Evolutionary conservation across 768 basidiomycete genomes (phyloP).

Genomic region (Termitomyces sp.): DNA sequence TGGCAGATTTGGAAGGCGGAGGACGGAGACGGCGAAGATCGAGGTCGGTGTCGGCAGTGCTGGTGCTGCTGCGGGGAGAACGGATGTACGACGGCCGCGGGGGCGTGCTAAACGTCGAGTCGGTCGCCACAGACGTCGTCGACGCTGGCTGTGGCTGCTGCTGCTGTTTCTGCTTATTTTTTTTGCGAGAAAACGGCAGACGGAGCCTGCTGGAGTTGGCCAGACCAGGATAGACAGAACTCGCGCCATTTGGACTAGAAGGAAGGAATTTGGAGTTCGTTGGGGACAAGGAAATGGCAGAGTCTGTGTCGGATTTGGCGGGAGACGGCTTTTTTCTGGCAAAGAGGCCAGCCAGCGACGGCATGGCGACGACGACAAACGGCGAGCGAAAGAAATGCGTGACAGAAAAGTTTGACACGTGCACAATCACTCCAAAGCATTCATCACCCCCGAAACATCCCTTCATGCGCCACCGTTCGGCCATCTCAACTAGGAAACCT

Average conservation of each 20-base stretch:
- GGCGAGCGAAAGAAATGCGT: too few species aligned
- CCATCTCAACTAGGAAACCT: too few species aligned
- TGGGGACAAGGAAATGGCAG: conserved; percentile 26
- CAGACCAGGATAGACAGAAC: conserved; percentile 16
- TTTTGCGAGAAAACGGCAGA: conserved; percentile 34
- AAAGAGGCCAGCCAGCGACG: conserved; percentile 32
- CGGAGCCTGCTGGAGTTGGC: conserved; percentile 24
- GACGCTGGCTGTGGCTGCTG: conserved; percentile 11
- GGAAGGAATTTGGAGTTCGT: conserved; percentile 9
- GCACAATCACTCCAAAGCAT: too few species aligned
- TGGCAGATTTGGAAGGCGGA: conserved; percentile 57
- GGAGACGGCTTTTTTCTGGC: conserved; percentile 28
- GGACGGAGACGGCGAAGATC: conserved; percentile 37
- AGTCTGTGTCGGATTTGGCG: conserved; percentile 14
- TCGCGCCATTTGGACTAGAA: too few species aligned
- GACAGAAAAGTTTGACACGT: too few species aligned
- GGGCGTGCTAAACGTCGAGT: conserved; percentile 14
- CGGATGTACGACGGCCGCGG: conserved; percentile 26
- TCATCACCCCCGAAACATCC: too few species aligned
- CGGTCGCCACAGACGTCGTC: conserved; percentile 14
- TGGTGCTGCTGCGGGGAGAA: conserved; percentile 25
- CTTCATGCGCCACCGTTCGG: too few species aligned
- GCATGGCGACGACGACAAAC: conserved; percentile 19
- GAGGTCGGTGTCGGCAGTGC: conserved; percentile 38
- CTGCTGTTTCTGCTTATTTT: conserved; percentile 8